Evolutionary conservation across 1,284 basidiomycete genomes (phyloP).

Genomic region (Jaminaea rosea): DNA sequence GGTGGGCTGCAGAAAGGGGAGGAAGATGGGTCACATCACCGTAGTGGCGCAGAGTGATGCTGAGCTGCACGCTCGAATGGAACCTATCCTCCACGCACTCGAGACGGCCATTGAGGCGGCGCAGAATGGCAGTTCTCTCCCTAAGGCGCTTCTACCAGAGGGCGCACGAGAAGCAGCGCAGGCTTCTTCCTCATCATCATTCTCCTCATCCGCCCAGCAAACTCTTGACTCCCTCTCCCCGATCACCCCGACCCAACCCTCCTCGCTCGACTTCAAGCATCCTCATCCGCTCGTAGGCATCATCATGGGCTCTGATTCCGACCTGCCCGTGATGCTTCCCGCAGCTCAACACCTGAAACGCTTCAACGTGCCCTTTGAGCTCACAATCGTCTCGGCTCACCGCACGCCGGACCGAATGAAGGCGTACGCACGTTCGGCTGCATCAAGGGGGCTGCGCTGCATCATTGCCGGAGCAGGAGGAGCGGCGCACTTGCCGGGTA

Average conservation of each 20-base stretch:
- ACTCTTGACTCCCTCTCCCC: conserved; percentile 53
- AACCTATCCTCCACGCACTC: conserved; percentile 29
- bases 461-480: conserved; percentile 95
- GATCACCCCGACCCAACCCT: conserved; percentile 44
- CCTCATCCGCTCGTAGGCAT: conserved; percentile 75
- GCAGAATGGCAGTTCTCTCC: conserved; percentile 18
- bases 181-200: neutral
- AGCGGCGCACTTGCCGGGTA: conserved; percentile 92
- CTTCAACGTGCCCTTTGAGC: conserved; percentile 79
- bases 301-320: conserved; percentile 99
- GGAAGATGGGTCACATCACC: conserved; percentile 98
- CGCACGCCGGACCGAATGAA: conserved; percentile 82
- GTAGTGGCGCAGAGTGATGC: conserved; percentile 76
- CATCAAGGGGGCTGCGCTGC: conserved; percentile 62
- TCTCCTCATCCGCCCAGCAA: neutral
- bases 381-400: conserved; percentile 93
- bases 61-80: conserved; percentile 56
- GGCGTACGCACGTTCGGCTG: conserved; percentile 70
- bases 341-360: conserved; percentile 74
- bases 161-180: conserved; percentile 6
- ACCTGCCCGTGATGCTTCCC: conserved; percentile 82
- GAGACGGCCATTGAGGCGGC: conserved; percentile 33
- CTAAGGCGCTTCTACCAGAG: conserved; percentile 16
- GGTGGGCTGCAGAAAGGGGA: conserved; percentile 71
- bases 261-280: conserved; percentile 49